Percentiles rank a stretch among this genome's conserved stretches.
phyloP scores from a whole-genome alignment of 2,329 filamentous ascomycete species.

The Fusarium kyushuense region DNA sequence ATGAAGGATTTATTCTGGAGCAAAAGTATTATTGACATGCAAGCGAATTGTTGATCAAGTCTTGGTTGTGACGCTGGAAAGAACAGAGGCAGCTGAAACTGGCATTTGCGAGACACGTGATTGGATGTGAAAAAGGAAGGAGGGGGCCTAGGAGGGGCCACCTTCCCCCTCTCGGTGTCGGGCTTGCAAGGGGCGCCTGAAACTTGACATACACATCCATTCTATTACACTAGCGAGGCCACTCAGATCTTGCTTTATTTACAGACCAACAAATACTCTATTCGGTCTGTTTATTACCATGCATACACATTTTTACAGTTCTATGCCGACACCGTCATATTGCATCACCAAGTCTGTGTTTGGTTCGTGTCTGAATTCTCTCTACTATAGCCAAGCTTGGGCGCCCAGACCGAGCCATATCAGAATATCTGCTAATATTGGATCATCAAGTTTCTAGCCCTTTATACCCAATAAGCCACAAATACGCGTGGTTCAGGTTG shows the following conservation, averaged over 20 bases:
- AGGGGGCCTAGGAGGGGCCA: slow-evolving; percentile 10
- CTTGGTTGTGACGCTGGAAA: slow-evolving; percentile 31
- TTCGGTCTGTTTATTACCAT: too few relatives aligned
- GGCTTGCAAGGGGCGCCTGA: slow-evolving; percentile 40
- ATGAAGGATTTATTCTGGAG: slow-evolving; percentile 5
- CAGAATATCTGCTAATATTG: slow-evolving; percentile 5
- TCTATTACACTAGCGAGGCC: slow-evolving; percentile 1
- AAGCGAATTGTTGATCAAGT: slow-evolving; percentile 26
- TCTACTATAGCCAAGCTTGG: slow-evolving; percentile 1
- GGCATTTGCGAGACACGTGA: slow-evolving; percentile 25
- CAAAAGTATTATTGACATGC: slow-evolving; percentile 7
- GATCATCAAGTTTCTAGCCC: background rate
- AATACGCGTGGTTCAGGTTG: slow-evolving; percentile 25
- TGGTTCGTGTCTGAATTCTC: background rate
- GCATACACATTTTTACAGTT: too few relatives aligned
- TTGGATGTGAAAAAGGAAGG: slow-evolving; percentile 26
- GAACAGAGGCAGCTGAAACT: slow-evolving; percentile 44
- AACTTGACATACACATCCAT: slow-evolving; percentile 26
- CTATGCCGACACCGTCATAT: slow-evolving; percentile 1
- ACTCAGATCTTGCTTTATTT: slow-evolving; percentile 34
- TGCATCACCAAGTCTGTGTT: slow-evolving; percentile 1
- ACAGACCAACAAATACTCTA: slow-evolving; percentile 13
- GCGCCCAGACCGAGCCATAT: background rate
- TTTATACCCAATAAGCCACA: slow-evolving; percentile 22
- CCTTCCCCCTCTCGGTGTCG: slow-evolving; percentile 34